Base-by-base conservation (phyloP, 202 grass and related monocot genomes). In the Zoysia matrella region DNA sequence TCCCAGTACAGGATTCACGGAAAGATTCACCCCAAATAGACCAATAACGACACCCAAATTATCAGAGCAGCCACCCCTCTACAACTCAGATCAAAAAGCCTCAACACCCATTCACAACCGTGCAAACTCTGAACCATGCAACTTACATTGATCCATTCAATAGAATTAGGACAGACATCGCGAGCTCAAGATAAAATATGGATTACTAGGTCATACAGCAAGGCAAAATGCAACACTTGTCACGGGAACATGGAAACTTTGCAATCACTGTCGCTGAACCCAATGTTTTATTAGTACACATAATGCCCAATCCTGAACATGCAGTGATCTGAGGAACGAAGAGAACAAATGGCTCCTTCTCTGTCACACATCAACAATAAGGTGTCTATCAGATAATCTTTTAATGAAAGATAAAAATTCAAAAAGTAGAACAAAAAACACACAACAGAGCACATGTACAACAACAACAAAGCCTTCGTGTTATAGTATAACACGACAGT, bases 351-450 rank as follows among this genome's bases (percentile, higher is more conserved):
- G 1, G 12, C 44, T 8, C 69, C 67, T 72, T 58, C 22, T 30
- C 43, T 44, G 8, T 0, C 9, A 90, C 80, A 80, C 72, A 72
- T 40, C 9, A 52, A 69, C 22, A 65, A 87, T 50, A 58, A 52
- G 41, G 66, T 60, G 82, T n/a, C 52, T 4, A 44, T 39, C 8
- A 62, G 60, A 53, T 81, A 45, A 85, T 72, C 57, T 4, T 39
- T 2, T 15, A 3, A 42, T 0, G 73, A 30, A 30, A 6, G 48
- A 36, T 6, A 63, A 13, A 16, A 30, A 15, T 54, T 0, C 45
- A 22, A 13, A n/a, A 22, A 3, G 45, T 46, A 60, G 1, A 54
- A 41, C 2, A 3, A 70, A 3, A 1, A 6, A 22, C 52, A 15
- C 30, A 47, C 4, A 47, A 4, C 45, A 47, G 45, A n/a, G n/a